Conservation (phyloP, 768 basidiomycete genomes). For the Multifurca ochricompacta region DNA sequence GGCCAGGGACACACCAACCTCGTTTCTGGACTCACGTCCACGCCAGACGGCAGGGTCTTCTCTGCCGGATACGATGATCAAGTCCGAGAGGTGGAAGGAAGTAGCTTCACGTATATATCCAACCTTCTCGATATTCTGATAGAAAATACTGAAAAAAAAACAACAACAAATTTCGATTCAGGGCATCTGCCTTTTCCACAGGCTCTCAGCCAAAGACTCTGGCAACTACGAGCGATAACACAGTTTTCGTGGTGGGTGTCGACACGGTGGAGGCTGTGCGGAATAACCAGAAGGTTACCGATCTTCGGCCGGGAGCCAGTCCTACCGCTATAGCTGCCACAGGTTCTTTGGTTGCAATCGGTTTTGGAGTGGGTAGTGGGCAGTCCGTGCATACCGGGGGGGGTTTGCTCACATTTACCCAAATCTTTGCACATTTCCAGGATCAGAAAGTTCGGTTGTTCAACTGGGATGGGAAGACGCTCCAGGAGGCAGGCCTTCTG, state of each 20-base stretch:
- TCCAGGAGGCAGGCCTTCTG: slow-evolving; percentile 49
- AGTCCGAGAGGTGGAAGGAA: slow-evolving; percentile 54
- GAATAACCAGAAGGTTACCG: slow-evolving; percentile 59
- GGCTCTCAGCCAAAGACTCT: slow-evolving; percentile 61
- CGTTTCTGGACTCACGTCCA: slow-evolving; percentile 52
- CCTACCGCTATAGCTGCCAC: slow-evolving; percentile 52
- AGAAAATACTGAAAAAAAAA: slow-evolving; percentile 1
- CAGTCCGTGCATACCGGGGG: slow-evolving; percentile 15
- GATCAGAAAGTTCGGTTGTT: slow-evolving; percentile 71
- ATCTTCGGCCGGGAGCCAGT: slow-evolving; percentile 42
- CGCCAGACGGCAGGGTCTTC: slow-evolving; percentile 45
- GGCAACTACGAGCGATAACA: slow-evolving; percentile 50
- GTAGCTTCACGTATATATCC: slow-evolving; percentile 43
- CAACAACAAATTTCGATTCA: slow-evolving; percentile 22
- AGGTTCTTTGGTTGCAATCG: slow-evolving; percentile 54
- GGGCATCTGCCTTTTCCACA: slow-evolving; percentile 45
- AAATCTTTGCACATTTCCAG: slow-evolving; percentile 30
- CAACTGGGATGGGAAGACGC: slow-evolving; percentile 57
- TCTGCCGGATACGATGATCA: slow-evolving; percentile 78
- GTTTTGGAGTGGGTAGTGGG: slow-evolving; percentile 52
- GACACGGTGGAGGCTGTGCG: slow-evolving; percentile 57
- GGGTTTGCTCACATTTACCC: slow-evolving; percentile 1
- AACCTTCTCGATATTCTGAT: slow-evolving; percentile 3
- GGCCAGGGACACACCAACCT: slow-evolving; percentile 68
- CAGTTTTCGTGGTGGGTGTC: slow-evolving; percentile 57